Evolutionary conservation across 169 alveolate genomes (phyloP), one percentile per base, ranked within the genome.

Genomic region (Eimeria maxima): DNA sequence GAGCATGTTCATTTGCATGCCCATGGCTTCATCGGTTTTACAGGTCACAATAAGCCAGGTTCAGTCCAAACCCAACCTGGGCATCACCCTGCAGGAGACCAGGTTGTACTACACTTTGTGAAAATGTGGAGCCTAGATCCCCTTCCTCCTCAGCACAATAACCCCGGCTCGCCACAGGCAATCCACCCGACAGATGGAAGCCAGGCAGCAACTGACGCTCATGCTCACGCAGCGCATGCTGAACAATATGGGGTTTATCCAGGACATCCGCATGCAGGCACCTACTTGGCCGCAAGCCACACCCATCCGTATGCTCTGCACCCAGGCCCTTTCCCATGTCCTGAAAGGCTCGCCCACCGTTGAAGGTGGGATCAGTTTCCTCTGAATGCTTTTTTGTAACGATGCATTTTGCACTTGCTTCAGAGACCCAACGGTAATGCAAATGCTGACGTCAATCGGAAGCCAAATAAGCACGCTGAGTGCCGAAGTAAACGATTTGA

Each of bases 1-100:
- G 96, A 94, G 38, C 95, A 96, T n/a, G 92, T 50, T 16, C 95
- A 69, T 60, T 78, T 81, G 96, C 97, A 14, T 76, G 89, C 95
- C 47, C 90, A 29, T 27, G 97, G 98, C 10, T 97, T 83, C 83
- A 83, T 97, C 84, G 98, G 98, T 38, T 97, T 97, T 83, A 90
- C 97, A 60, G 96, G 96, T 38, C 94, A 88, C 63, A 94, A 96
- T 60, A 93, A 96, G 27, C 93, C 90, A 4, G 97, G 84, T 42
- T 53, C 57, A 24, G 76, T 53, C 96, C 63, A 71, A 67, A 81
- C 65, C 18, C 88, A 53, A 33, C 47, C 87, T 29, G 95, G 53
- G 76, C 69, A 71, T 10, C 95, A n/a, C 53, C 90, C 67, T 60
- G 42, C 67, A 42, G 95, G 95, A 10, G 95, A 92, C 16, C 95